A percentile compares a stretch with the other conserved stretches of the same genome.
phyloP scores from a whole-genome alignment of 2,329 filamentous ascomycete genomes.

The Bipolaris zeicola region DNA sequence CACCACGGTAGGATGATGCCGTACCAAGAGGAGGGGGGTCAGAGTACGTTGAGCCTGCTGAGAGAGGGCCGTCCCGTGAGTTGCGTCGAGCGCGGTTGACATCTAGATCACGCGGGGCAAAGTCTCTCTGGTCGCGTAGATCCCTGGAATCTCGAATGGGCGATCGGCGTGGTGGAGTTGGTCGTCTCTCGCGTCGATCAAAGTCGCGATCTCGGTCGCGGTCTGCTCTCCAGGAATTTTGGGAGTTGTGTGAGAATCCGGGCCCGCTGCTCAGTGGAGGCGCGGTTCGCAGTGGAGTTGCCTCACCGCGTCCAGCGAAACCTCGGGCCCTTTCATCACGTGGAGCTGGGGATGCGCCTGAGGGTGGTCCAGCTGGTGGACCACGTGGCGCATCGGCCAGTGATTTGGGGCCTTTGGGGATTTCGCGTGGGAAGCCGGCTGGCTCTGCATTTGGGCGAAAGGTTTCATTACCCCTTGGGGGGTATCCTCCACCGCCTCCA shows the following conservation, averaged over 20 bases:
- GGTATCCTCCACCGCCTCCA: conserved; percentile 60
- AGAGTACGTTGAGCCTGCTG: conserved; percentile 72
- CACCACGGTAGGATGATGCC: conserved; percentile 59
- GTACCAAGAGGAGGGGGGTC: conserved; percentile 65
- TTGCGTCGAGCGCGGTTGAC: conserved; percentile 69
- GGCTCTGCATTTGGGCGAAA: conserved; percentile 38
- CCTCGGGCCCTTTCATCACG: conserved; percentile 64
- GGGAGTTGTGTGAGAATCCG: conserved; percentile 47
- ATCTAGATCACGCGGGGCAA: conserved; percentile 66
- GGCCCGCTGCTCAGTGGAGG: conserved; percentile 51
- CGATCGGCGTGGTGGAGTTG: conserved; percentile 68
- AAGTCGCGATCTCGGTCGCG: conserved; percentile 57
- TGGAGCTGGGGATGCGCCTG: conserved; percentile 52
- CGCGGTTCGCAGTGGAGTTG: conserved; percentile 64
- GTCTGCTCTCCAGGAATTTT: conserved; percentile 59
- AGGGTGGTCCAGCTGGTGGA: conserved; percentile 39
- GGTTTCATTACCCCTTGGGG: conserved; percentile 52
- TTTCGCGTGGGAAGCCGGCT: conserved; percentile 57
- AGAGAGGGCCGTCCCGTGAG: conserved; percentile 74
- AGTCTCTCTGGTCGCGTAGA: conserved; percentile 66
- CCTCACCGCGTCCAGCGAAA: conserved; percentile 65
- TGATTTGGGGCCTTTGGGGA: conserved; percentile 81
- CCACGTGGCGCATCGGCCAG: conserved; percentile 66
- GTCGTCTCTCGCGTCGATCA: conserved; percentile 63
- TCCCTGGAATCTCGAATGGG: conserved; percentile 65